These are phyloP conservation scores for Stenocarpella maydis DNA, from an alignment of 2,329 filamentous ascomycete species.

Conservation along the genomic window DNA sequence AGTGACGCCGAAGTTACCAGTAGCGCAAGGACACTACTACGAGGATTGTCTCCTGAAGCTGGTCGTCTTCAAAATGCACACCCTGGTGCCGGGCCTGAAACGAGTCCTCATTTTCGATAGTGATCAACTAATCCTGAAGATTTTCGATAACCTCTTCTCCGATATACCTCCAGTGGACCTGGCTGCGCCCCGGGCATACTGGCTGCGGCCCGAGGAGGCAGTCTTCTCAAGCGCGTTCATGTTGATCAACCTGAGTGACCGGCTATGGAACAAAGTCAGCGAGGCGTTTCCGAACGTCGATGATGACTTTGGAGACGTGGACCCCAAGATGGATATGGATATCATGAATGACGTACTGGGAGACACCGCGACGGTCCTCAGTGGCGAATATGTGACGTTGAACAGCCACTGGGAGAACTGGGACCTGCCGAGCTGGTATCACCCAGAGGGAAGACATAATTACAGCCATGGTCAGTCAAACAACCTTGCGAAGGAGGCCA, in stretches of 20 bases:
- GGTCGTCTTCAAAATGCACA: conserved; percentile 25
- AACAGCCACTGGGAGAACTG: conserved; percentile 23
- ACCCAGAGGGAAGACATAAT: not conserved
- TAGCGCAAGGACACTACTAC: not conserved
- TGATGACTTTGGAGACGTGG: no score
- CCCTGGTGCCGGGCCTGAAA: not conserved
- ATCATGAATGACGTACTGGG: not conserved
- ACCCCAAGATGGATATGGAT: not conserved
- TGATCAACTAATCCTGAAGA: conserved; percentile 11
- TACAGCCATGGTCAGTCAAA: not conserved
- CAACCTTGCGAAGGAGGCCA: rapidly evolving
- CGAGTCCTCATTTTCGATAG: not conserved
- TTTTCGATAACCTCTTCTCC: conserved; percentile 13
- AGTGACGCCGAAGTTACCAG: not conserved
- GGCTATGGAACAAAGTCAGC: conserved; percentile 19
- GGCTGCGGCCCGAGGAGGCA: not conserved
- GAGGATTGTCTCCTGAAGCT: conserved; percentile 15
- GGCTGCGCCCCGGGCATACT: conserved; percentile 11
- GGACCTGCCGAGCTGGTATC: conserved; percentile 1
- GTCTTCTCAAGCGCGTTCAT: conserved; percentile 16
- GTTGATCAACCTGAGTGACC: conserved; percentile 20
- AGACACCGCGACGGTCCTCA: conserved; percentile 5
- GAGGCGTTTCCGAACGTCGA: not conserved
- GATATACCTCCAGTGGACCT: not conserved
- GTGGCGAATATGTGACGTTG: conserved; percentile 17